A percentile compares a stretch with the other conserved stretches of the same genome.
Evolutionary conservation across 2,329 filamentous ascomycete species (phyloP).

Genomic region (Aureobasidium uvarum): DNA sequence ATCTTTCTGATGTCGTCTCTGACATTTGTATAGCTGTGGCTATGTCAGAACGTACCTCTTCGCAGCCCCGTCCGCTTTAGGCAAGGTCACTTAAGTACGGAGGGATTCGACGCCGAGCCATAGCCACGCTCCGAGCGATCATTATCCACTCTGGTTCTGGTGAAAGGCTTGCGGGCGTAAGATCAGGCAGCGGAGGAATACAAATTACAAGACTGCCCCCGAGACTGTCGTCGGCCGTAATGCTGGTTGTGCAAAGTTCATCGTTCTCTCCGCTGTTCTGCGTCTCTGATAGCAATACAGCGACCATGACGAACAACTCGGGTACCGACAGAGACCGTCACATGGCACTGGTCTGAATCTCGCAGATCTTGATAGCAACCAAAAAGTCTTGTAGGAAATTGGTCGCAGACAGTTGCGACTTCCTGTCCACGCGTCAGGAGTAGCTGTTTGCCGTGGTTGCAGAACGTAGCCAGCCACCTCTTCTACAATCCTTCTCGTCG

Average conservation of each 20-base stretch:
- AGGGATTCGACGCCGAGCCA: conserved; percentile 1
- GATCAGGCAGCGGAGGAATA: conserved; percentile 2
- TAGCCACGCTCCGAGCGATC: background rate
- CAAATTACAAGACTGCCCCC: background rate
- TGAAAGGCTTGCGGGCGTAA: background rate
- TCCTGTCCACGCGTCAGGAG: background rate
- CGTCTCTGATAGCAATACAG: background rate
- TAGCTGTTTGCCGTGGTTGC: background rate
- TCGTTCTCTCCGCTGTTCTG: background rate
- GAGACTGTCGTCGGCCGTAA: conserved; percentile 2
- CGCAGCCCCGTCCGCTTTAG: background rate
- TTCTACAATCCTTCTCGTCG: background rate
- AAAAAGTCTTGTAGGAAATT: no score
- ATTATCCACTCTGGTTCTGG: background rate
- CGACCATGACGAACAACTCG: no score
- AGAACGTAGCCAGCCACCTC: background rate
- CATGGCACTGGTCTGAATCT: background rate
- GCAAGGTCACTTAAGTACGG: background rate
- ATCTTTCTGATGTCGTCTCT: background rate
- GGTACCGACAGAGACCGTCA: no score
- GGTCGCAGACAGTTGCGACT: background rate
- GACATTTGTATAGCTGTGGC: background rate
- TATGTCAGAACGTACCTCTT: background rate
- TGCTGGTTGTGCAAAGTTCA: background rate
- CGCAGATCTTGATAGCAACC: no score